Evolutionary conservation across 2,329 filamentous ascomycete genomes (phyloP).

Genomic region (Elsinoe perseae): DNA sequence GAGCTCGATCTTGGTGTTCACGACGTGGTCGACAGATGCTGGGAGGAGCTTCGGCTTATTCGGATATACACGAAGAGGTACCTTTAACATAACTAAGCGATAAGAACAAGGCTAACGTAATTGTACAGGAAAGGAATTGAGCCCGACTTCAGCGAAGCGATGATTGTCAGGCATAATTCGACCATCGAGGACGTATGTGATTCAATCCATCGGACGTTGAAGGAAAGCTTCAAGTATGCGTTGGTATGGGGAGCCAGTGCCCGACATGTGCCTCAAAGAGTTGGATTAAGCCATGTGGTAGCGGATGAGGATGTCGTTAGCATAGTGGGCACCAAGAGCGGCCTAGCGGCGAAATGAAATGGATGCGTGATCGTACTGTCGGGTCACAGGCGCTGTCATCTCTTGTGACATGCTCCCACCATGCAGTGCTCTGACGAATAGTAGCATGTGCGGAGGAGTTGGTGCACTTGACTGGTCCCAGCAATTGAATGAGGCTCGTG

Average conservation of each 20-base stretch:
- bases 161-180: conserved; percentile 84
- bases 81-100: conserved; percentile 4
- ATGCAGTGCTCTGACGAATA: neutral
- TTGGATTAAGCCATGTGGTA: conserved; percentile 76
- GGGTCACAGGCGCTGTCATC: neutral
- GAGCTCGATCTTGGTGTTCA: conserved; percentile 88
- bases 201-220: conserved; percentile 82
- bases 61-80: conserved; percentile 84
- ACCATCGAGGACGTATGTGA: conserved; percentile 97
- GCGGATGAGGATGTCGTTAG: conserved; percentile 61
- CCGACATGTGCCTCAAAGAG: conserved; percentile 85
- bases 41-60: conserved; percentile 85
- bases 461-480: neutral
- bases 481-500: neutral
- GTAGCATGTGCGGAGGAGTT: neutral
- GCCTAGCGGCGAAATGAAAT: conserved; percentile 24
- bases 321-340: conserved; percentile 45
- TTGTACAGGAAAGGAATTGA: conserved; percentile 68
- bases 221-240: conserved; percentile 99
- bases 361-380: neutral
- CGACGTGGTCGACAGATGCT: conserved; percentile 90
- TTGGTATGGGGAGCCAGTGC: conserved; percentile 96
- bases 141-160: conserved; percentile 79
- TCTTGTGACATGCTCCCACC: neutral
- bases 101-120: neutral